Base-by-base conservation (phyloP, 768 basidiomycete species). In the Mycena rebaudengoi region DNA sequence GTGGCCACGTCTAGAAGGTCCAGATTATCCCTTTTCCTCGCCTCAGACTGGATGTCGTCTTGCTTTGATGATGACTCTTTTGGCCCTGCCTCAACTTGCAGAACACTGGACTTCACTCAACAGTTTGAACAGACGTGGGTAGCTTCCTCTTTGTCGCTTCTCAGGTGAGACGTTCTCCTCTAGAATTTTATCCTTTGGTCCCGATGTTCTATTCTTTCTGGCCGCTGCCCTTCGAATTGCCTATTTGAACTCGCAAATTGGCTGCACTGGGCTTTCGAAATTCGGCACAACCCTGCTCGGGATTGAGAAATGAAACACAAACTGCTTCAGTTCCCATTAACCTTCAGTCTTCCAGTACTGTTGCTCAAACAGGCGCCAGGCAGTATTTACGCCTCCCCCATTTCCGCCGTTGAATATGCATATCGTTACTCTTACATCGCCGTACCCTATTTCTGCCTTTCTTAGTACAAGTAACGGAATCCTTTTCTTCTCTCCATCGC, bases 381-480 rank as follows among this genome's bases (percentile, higher is more conserved):
- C n/a, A n/a, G n/a, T n/a, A n/a, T n/a, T n/a, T n/a, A n/a, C n/a
- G n/a, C n/a, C n/a, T n/a, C n/a, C n/a, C n/a, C n/a, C n/a, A n/a
- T n/a, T n/a, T n/a, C n/a, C n/a, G n/a, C n/a, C n/a, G n/a, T n/a
- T n/a, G n/a, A n/a, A n/a, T n/a, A n/a, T n/a, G n/a, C n/a, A n/a
- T n/a, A n/a, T n/a, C n/a, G n/a, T n/a, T n/a, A n/a, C n/a, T n/a
- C n/a, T n/a, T n/a, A n/a, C n/a, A n/a, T n/a, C n/a, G n/a, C n/a
- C n/a, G n/a, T n/a, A n/a, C n/a, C n/a, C n/a, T n/a, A n/a, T n/a
- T n/a, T n/a, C n/a, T n/a, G n/a, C n/a, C n/a, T n/a, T n/a, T n/a
- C n/a, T 48, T 20, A 89, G 63, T 85, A 83, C 39, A 88, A 73
- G 71, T 87, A 89, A 33, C 87, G 77, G 75, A 88, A 88, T 0